Base-by-base conservation (phyloP, 345 rosid species). In the Citrus glauca region DNA sequence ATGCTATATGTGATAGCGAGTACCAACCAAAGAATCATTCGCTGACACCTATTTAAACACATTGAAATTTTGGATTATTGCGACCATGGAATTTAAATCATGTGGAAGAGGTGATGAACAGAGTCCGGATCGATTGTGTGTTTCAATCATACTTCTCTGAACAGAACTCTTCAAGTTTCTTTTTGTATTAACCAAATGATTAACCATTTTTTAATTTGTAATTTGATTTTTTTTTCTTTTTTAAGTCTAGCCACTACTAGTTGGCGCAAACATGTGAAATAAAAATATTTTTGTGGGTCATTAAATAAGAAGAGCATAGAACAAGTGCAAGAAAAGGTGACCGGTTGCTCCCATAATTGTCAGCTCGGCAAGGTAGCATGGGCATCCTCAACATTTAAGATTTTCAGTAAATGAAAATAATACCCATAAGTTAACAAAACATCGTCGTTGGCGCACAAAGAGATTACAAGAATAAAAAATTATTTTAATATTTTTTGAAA, bases 21-120 rank as follows among this genome's bases (percentile, higher is more conserved):
- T 55, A 73, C 35, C 65, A 48, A 79, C 76, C 81, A 69, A 73
- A 22, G 80, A 79, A 81, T 69, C 48, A 75, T 30, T 48, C 3
- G 33, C 19, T 62, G 9, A 62, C 60, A 62, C 25, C 8, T 7
- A 40, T 9, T 62, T 63, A 45, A 25, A 62, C 24, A 4, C 68
- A n/a, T 25, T 24, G 33, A 60, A 14, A 13, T 1, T 10, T 73
- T 24, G 67, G 56, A 73, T 5, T 40, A 25, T 25, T 59, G 17
- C 20, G 20, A 16, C 55, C 55, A 50, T 16, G 55, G 6, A 16
- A 50, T 50, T 50, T 16, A 50, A 50, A 50, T 50, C 55, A 50
- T 1, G 20, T 50, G 55, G 7, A 53, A 53, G 2, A 1, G 22
- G 2, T 4, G 22, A 53, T 53, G 57, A 17, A 53, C 5, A 16